phyloP scores from a whole-genome alignment of 2,329 filamentous ascomycete genomes.

The Fusarium subtropicale region DNA sequence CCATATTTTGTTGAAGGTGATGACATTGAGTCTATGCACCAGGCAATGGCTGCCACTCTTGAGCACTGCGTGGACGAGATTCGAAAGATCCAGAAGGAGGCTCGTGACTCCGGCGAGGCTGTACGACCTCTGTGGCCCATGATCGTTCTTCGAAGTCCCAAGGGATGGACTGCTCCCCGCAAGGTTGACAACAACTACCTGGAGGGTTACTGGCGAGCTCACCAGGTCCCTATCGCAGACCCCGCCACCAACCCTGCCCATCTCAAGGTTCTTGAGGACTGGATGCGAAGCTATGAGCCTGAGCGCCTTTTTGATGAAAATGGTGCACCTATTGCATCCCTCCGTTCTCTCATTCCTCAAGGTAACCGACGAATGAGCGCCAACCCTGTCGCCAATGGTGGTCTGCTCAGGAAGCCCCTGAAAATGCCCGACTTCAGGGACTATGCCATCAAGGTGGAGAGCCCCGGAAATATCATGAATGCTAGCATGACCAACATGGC shows the following conservation, averaged over 20 bases:
- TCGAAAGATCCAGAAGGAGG: conserved; percentile 74
- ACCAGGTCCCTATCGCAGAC: conserved; percentile 81
- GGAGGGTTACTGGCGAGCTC: conserved; percentile 81
- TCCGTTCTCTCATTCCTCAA: conserved; percentile 72
- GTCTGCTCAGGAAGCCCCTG: conserved; percentile 73
- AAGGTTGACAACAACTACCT: conserved; percentile 77
- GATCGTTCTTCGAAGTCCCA: conserved; percentile 80
- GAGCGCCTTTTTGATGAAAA: conserved; percentile 75
- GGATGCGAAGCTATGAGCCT: conserved; percentile 82
- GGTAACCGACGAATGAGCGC: conserved; percentile 79
- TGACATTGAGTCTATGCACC: conserved; percentile 80
- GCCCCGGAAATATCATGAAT: conserved; percentile 66
- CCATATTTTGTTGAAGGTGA: conserved; percentile 85
- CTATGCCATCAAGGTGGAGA: conserved; percentile 72
- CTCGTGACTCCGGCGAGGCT: conserved; percentile 75
- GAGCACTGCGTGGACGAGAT: conserved; percentile 80
- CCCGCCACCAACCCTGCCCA: conserved; percentile 73
- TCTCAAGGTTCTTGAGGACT: conserved; percentile 75
- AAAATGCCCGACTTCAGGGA: conserved; percentile 76
- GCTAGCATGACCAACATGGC: conserved; percentile 79
- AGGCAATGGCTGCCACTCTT: conserved; percentile 82
- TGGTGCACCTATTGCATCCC: conserved; percentile 71
- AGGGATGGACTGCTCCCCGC: conserved; percentile 82
- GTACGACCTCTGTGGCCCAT: conserved; percentile 82
- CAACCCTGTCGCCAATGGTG: conserved; percentile 81